Percentiles rank a stretch among this genome's conserved stretches.
phyloP scores from a whole-genome alignment of 176 grass and related monocot species.

The Lolium rigidum region DNA sequence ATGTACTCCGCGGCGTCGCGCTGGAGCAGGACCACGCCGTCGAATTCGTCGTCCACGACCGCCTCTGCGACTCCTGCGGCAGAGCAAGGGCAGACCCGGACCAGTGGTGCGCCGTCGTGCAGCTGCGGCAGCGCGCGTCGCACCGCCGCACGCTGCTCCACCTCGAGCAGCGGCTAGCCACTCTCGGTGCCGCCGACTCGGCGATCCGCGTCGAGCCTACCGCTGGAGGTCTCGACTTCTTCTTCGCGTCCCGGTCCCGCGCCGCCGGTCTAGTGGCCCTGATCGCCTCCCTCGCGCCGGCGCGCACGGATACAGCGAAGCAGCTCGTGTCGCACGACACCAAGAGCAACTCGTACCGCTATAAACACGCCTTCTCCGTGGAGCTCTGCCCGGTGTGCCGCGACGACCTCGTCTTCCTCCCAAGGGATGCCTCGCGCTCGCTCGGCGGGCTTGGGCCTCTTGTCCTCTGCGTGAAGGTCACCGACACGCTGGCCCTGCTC shows the following conservation, averaged over 20 bases:
- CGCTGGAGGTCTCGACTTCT: conserved; percentile 67
- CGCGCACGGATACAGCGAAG: conserved; percentile 47
- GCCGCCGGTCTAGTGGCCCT: conserved; percentile 58
- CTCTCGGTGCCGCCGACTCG: conserved; percentile 43
- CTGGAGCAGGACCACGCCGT: conserved; percentile 58
- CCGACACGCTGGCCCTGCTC: conserved; percentile 51
- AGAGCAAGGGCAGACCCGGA: conserved; percentile 52
- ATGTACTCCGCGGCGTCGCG: conserved; percentile 49
- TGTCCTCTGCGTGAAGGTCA: conserved; percentile 65
- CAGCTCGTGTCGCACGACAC: conserved; percentile 70
- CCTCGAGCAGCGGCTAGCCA: conserved; percentile 64
- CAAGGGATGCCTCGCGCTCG: conserved; percentile 43
- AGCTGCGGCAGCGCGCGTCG: conserved; percentile 60
- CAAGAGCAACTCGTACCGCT: conserved; percentile 55
- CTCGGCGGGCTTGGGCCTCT: conserved; percentile 67
- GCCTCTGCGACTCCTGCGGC: conserved; percentile 49
- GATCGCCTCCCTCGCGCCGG: conserved; percentile 48
- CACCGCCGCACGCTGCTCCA: conserved; percentile 72
- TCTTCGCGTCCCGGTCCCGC: conserved; percentile 60
- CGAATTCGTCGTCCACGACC: conserved; percentile 63
- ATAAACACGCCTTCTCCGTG: conserved; percentile 55
- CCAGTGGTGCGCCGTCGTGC: conserved; percentile 59
- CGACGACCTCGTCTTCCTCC: conserved; percentile 67
- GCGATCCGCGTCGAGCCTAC: conserved; percentile 47
- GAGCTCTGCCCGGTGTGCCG: conserved; percentile 71